phyloP scores from a whole-genome alignment of 2,329 filamentous ascomycete species.

The Alternaria ethzedia region DNA sequence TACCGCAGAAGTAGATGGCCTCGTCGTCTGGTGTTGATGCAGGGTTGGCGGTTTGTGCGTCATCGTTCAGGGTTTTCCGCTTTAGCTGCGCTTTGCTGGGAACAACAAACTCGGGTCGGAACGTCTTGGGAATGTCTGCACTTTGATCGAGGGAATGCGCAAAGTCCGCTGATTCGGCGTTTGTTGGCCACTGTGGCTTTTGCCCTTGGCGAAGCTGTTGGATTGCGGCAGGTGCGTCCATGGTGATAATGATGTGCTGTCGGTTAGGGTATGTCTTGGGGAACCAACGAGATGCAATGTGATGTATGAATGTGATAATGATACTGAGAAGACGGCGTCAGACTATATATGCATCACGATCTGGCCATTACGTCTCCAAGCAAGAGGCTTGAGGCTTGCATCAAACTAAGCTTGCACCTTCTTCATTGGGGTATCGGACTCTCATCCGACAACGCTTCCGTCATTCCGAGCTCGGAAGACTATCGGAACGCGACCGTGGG shows the following conservation, averaged over 20 bases:
- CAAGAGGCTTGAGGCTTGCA: conserved; percentile 8
- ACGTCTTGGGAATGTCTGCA: conserved; percentile 43
- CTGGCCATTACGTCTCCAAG: conserved; percentile 16
- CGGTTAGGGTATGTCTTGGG: not conserved
- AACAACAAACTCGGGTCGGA: conserved; percentile 74
- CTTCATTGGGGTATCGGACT: conserved; percentile 19
- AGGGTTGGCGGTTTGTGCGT: conserved; percentile 34
- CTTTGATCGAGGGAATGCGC: conserved; percentile 36
- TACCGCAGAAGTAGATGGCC: conserved; percentile 84
- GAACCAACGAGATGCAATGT: not conserved
- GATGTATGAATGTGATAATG: not conserved
- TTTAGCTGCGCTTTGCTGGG: conserved; percentile 75
- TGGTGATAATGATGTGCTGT: conserved; percentile 22
- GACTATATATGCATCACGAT: conserved; percentile 12
- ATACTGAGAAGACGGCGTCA: not conserved
- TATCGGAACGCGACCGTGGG: conserved; percentile 1
- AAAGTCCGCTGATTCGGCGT: conserved; percentile 31
- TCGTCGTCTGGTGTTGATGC: conserved; percentile 48
- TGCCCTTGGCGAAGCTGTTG: conserved; percentile 36
- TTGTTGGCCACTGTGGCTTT: conserved; percentile 36
- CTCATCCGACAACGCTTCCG: conserved; percentile 1
- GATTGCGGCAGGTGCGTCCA: conserved; percentile 34
- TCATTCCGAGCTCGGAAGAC: conserved; percentile 12
- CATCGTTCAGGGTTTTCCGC: conserved; percentile 59
- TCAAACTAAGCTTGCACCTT: conserved; percentile 21